A percentile compares a stretch with the other conserved stretches of the same genome.
Conservation (phyloP, 1,284 basidiomycete species). For the Ceratobasidium theobromae region DNA sequence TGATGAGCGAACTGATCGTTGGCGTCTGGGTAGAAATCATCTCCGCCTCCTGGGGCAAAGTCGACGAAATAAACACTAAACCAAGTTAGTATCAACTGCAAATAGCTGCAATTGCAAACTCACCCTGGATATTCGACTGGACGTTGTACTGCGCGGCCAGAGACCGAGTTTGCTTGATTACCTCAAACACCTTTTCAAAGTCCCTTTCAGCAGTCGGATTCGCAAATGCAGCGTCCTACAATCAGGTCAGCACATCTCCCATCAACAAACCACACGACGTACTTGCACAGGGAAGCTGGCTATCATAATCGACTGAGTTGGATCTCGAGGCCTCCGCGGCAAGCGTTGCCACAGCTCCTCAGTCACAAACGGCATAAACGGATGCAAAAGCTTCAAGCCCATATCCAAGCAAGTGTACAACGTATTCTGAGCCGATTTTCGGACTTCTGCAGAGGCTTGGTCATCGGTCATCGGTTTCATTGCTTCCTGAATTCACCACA, state of each 20-base stretch:
- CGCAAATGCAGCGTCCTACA: slow-evolving; percentile 61
- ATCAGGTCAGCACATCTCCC: slow-evolving; percentile 37
- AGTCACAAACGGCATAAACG: slow-evolving; percentile 99
- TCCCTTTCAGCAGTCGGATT: slow-evolving; percentile 76
- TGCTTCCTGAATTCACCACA: slow-evolving; percentile 64
- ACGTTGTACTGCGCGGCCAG: slow-evolving; percentile 91
- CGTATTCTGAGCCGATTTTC: slow-evolving; percentile 90
- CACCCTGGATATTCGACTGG: slow-evolving; percentile 83
- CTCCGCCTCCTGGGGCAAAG: slow-evolving; percentile 60
- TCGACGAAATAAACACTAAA: slow-evolving; percentile 78
- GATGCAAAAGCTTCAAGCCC: slow-evolving; percentile 88
- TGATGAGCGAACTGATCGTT: slow-evolving; percentile 83
- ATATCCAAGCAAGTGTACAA: slow-evolving; percentile 93
- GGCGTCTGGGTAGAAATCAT: slow-evolving; percentile 71
- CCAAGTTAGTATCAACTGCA: background rate
- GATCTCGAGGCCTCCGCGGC: slow-evolving; percentile 80
- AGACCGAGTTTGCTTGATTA: slow-evolving; percentile 79
- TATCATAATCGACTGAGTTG: slow-evolving; percentile 86
- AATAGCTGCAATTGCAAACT: slow-evolving; percentile 38
- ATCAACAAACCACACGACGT: slow-evolving; percentile 43
- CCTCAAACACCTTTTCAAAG: slow-evolving; percentile 86
- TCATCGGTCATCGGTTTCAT: slow-evolving; percentile 96
- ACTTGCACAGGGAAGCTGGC: slow-evolving; percentile 80
- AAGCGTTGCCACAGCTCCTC: slow-evolving; percentile 99
- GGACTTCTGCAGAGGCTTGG: slow-evolving; percentile 60